A percentile compares a stretch with the other conserved stretches of the same genome.
Evolutionary conservation across 495 filamentous ascomycete genomes (phyloP).

Genomic region (Hypoxylon lenormandii): DNA sequence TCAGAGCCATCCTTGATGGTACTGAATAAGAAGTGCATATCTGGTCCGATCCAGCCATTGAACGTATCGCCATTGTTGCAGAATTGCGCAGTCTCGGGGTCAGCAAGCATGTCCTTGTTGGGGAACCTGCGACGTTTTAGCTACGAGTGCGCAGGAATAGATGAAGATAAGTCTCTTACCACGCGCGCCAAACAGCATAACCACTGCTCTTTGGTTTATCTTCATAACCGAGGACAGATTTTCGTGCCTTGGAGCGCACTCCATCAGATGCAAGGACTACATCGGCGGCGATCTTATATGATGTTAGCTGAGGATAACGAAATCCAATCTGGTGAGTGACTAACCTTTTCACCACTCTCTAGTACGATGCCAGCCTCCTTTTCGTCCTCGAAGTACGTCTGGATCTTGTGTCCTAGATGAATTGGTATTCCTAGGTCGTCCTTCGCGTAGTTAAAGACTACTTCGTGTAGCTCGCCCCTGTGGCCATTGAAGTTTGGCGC

Average conservation of each 20-base stretch:
- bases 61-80: constrained; percentile 72
- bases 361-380: constrained; percentile 66
- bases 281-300: constrained; percentile 57
- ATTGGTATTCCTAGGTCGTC: constrained; percentile 68
- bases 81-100: constrained; percentile 69
- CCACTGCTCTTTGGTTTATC: constrained; percentile 70
- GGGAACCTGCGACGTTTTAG: constrained; percentile 59
- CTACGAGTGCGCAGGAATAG: not conserved
- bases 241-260: constrained; percentile 69
- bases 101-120: constrained; percentile 69
- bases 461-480: constrained; percentile 68
- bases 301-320: constrained; percentile 8
- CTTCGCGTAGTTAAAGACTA: constrained; percentile 69
- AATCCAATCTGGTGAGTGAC: not conserved
- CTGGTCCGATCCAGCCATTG: constrained; percentile 70
- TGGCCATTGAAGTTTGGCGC: constrained; percentile 72
- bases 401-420: constrained; percentile 64
- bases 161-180: constrained; percentile 49
- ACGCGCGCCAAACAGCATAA: constrained; percentile 71
- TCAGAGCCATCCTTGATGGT: constrained; percentile 71
- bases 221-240: constrained; percentile 69
- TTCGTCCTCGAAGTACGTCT: constrained; percentile 69
- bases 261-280: constrained; percentile 72
- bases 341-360: constrained; percentile 62
- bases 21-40: constrained; percentile 70